Evolutionary conservation across 352 stramenopile genomes (phyloP), one percentile per base, ranked within the genome.

Genomic region (Blastocystis sp.): DNA sequence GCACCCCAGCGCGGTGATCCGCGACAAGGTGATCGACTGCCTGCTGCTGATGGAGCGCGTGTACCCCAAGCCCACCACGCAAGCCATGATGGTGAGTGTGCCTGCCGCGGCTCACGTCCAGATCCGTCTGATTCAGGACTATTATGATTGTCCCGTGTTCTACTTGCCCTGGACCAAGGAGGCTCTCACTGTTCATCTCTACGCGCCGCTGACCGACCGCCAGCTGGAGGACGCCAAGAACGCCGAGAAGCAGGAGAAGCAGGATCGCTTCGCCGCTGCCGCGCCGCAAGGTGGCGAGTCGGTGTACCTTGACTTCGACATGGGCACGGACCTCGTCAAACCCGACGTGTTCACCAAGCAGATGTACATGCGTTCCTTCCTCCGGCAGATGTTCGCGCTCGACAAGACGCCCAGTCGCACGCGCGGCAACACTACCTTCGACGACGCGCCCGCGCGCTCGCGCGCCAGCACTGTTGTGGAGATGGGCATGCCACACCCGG

Each of bases 301-400:
- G 11, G 23, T 71, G 14, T 71, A 71, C 43, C 45, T 81, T 1
- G 53, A 81, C 48, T 81, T 81, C 23, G 71, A 81, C 43, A 81
- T 81, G 71, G 71, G 71, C 64, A 81, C 71, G 5, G 71, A 81
- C n/a, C 71, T 81, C 14, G 71, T 81, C 19, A 64, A 43, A 40
- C 71, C 71, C 3, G 71, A 81, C 43, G 71, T 81, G 1, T 81
- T 81, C 45, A 81, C 74, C 0, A 84, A 84, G 53, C 74, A 84
- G 38, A 84, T 84, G 74, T 84, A 84, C 45, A 84, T 84, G 74
- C 74, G 74, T 38, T 21, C 60, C 11, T 84, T 84, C 53, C 65
- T 84, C 17, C 74, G 74, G 7, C 56, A 84, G 34, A 59, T 67
- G 40, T 45, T 84, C 56, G 48, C 67, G 34, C 21, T 64, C 11